phyloP scores from a whole-genome alignment of 2,329 filamentous ascomycete species.

The Alternaria sp. region DNA sequence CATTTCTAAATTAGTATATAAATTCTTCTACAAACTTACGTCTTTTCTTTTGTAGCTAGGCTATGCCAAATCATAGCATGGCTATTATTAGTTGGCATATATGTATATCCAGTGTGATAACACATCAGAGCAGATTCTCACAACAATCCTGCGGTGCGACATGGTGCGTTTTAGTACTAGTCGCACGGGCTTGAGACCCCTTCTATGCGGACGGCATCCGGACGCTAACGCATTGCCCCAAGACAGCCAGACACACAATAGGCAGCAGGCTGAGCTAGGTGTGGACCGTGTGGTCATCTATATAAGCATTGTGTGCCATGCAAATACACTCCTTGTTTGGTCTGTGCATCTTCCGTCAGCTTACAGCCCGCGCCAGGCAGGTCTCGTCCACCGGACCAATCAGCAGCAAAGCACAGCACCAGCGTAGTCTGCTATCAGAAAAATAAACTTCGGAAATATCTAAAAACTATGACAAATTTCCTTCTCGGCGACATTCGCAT shows the following conservation, averaged over 20 bases:
- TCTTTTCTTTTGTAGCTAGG: too few relatives aligned
- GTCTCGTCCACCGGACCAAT: background rate
- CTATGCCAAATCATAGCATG: too few relatives aligned
- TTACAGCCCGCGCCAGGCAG: background rate
- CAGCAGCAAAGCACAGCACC: background rate
- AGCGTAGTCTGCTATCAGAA: too few relatives aligned
- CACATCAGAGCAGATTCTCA: background rate
- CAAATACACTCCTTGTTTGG: background rate
- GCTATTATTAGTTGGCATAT: too few relatives aligned
- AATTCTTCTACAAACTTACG: too few relatives aligned
- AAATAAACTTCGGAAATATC: background rate
- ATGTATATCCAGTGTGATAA: background rate
- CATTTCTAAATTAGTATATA: too few relatives aligned
- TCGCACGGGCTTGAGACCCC: background rate
- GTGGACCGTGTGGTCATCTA: background rate
- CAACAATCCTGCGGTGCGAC: background rate
- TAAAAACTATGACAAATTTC: conserved; percentile 47
- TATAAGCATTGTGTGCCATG: background rate
- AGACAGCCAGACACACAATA: background rate
- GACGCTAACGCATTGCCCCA: conserved; percentile 1
- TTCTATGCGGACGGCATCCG: background rate
- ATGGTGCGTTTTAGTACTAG: background rate
- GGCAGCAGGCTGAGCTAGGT: background rate
- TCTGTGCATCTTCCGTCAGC: background rate
- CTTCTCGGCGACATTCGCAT: conserved; percentile 56